Evolutionary conservation across 2,329 filamentous ascomycete genomes (phyloP).

Genomic region (Tolypocladium pustulatum): DNA sequence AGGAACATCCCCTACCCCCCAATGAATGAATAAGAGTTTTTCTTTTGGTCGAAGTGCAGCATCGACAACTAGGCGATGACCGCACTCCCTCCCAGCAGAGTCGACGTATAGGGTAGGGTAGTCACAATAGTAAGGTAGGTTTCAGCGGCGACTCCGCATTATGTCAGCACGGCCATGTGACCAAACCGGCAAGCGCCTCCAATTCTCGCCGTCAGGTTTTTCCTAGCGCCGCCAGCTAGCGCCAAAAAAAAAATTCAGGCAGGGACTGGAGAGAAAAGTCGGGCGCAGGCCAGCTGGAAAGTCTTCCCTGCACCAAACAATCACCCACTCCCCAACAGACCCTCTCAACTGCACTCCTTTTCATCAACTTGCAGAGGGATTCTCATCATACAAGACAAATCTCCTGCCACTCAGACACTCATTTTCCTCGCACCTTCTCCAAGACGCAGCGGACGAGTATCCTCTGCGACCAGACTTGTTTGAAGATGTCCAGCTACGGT

Average conservation of each 20-base stretch:
- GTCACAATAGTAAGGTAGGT: too few species aligned
- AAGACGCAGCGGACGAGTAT: slow-evolving; percentile 3
- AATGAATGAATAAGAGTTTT: neutral
- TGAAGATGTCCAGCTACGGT: slow-evolving; percentile 36
- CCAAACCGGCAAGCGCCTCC: slow-evolving; percentile 4
- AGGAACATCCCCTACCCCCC: too few species aligned
- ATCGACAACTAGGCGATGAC: too few species aligned
- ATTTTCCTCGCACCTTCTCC: neutral
- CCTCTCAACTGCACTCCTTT: slow-evolving; percentile 17
- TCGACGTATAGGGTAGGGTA: neutral
- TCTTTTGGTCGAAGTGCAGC: neutral
- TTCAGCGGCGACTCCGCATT: neutral
- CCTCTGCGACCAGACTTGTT: slow-evolving; percentile 5
- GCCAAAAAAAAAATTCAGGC: slow-evolving; percentile 10
- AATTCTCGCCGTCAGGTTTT: slow-evolving; percentile 3
- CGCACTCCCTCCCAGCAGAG: too few species aligned
- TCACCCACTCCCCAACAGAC: slow-evolving; percentile 7
- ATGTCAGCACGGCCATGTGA: neutral
- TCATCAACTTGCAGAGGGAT: slow-evolving; percentile 11
- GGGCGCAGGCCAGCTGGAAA: slow-evolving; percentile 6
- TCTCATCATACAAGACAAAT: neutral
- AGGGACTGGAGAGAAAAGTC: slow-evolving; percentile 12
- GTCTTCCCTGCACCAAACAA: slow-evolving; percentile 16
- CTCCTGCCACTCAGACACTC: neutral
- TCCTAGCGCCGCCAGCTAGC: slow-evolving; percentile 9